phyloP scores from a whole-genome alignment of 768 basidiomycete species.

The Naematelia encephala region DNA sequence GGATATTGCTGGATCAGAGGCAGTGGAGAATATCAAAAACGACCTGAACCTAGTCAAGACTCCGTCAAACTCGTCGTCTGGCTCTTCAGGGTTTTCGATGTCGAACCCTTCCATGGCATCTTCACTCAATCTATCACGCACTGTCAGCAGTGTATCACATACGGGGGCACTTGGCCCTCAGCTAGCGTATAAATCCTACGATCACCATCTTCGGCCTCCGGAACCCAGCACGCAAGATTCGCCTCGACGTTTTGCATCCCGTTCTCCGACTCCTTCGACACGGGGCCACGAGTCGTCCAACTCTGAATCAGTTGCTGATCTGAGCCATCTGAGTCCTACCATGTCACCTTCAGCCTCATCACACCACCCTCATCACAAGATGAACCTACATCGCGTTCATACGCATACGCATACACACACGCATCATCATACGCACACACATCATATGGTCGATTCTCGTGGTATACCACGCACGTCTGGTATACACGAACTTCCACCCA shows the following conservation, averaged over 20 bases:
- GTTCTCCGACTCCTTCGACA: neutral
- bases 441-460: neutral
- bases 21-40: constrained; percentile 10
- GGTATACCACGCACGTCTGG: neutral
- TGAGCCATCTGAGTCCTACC: constrained; percentile 4
- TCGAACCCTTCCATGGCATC: constrained; percentile 21
- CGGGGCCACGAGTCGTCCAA: too few relatives aligned
- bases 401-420: constrained; percentile 22
- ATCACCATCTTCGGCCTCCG: constrained; percentile 28
- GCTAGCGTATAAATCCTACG: constrained; percentile 22
- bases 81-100: constrained; percentile 16
- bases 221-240: neutral
- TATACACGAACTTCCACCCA: constrained; percentile 25
- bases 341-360: neutral
- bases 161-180: constrained; percentile 3
- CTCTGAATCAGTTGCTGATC: too few relatives aligned
- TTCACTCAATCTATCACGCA: constrained; percentile 8
- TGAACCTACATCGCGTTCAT: constrained; percentile 14
- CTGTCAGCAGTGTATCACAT: constrained; percentile 1
- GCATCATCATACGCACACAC: constrained; percentile 7
- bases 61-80: constrained; percentile 31
- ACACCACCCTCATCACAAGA: neutral
- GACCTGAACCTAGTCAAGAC: constrained; percentile 26
- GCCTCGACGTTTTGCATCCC: neutral
- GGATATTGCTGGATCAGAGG: constrained; percentile 28